Base-by-base conservation (phyloP, 306 rosid species). In the Cucurbita ficifolia region DNA sequence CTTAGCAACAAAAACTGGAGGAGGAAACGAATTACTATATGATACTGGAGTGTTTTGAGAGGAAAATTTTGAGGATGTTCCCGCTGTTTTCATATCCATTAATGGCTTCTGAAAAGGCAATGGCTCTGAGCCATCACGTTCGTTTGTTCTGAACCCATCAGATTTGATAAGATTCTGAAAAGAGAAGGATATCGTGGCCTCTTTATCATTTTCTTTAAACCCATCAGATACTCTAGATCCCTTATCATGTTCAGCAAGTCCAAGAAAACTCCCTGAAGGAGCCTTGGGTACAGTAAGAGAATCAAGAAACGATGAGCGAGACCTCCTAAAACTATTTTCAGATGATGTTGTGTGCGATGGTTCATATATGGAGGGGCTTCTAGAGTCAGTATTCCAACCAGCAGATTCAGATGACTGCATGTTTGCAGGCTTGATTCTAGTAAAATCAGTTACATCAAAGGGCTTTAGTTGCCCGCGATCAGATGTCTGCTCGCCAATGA, bases 241-340 rank as follows among this genome's bases (percentile, higher is more conserved):
- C 79, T 79, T 78, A 57, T 84, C 78, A 5, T 75, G 78, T 65
- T 81, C 84, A 17, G 50, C 43, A 24, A 76, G 90, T 81, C 61
- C 81, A 78, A 75, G 79, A 77, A 81, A 78, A 79, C 84, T 77
- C 76, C 88, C 96, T 1, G 76, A 78, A 73, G 91, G 79, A 77
- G 83, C 82, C 83, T 74, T 85, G 67, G 77, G 73, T 71, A 84
- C 84, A 77, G 87, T 85, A 64, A 91, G 74, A 82, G 92, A 83
- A 85, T 95, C 97, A 72, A 91, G 97, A 78, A 95, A 91, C 64
- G 96, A 95, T 71, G 96, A 86, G 33, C 96, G 97, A 64, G 92
- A 85, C 83, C 86, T 82, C 83, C 90, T 77, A 69, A 89, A 75
- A 81, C 79, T 88, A 45, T 83, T 81, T 79, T 91, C 96, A n/a